Conservation (phyloP, 371 early-diverging fungal genomes). For the Smittium culicis region DNA sequence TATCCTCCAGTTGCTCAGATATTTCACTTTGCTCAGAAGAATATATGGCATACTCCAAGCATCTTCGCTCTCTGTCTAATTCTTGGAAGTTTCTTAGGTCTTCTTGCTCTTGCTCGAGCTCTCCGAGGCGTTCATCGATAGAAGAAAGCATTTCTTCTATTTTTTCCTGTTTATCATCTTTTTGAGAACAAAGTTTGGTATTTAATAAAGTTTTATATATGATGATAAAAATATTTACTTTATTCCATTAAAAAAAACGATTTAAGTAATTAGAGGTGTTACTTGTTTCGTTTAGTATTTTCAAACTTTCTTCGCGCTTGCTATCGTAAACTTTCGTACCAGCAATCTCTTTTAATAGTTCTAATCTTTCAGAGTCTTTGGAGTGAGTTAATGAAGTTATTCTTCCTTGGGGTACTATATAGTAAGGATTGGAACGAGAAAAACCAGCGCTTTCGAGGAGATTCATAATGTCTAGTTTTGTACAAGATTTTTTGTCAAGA, state of each 20-base stretch:
- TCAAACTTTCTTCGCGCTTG: conserved; percentile 75
- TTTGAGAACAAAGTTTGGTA: background rate
- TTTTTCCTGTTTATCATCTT: conserved; percentile 67
- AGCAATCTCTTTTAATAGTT: conserved; percentile 93
- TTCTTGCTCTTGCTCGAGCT: conserved; percentile 87
- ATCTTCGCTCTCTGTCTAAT: conserved; percentile 69
- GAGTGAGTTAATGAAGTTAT: conserved; percentile 85
- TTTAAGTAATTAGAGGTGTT: conserved; percentile 13
- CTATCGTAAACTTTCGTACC: conserved; percentile 97
- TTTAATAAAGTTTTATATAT: background rate
- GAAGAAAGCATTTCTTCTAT: conserved; percentile 76
- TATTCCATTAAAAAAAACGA: background rate
- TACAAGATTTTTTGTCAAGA: conserved; percentile 72
- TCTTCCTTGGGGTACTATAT: conserved; percentile 98
- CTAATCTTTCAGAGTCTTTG: conserved; percentile 78
- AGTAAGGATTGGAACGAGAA: conserved; percentile 95
- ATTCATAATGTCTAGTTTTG: conserved; percentile 83
- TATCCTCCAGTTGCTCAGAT: conserved; percentile 48
- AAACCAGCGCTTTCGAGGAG: conserved; percentile 96
- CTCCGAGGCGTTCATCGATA: conserved; percentile 77
- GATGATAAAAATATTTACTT: no score
- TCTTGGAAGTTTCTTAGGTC: conserved; percentile 77
- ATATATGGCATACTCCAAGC: conserved; percentile 84
- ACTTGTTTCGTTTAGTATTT: conserved; percentile 88
- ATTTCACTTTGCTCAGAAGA: conserved; percentile 74